Percentiles rank a stretch among this genome's conserved stretches.
Conservation (phyloP, 306 rosid species). For the Vigna hirtella region DNA sequence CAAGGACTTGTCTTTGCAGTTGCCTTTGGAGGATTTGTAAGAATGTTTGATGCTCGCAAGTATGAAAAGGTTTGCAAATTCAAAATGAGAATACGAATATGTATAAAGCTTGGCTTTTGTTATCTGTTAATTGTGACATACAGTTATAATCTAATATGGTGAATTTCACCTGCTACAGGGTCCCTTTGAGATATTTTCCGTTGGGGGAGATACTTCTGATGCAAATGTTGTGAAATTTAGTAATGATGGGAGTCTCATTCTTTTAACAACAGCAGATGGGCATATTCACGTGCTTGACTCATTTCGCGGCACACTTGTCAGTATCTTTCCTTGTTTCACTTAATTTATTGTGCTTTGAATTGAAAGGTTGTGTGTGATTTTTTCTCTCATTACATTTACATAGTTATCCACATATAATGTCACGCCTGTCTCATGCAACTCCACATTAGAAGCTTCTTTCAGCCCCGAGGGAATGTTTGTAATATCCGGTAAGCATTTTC, state of each 20-base stretch:
- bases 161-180: constrained; percentile 65
- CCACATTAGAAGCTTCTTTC: constrained; percentile 96
- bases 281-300: constrained; percentile 93
- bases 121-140: constrained; percentile 23
- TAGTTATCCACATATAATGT: constrained; percentile 86
- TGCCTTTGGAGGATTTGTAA: constrained; percentile 88
- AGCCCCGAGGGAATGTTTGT: constrained; percentile 98
- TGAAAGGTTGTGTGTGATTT: constrained; percentile 30
- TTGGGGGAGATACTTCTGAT: constrained; percentile 89
- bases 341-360: constrained; percentile 34
- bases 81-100: constrained; percentile 29
- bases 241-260: constrained; percentile 91
- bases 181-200: constrained; percentile 90
- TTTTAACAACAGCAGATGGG: constrained; percentile 84
- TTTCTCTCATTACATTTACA: constrained; percentile 30
- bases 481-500: constrained; percentile 66
- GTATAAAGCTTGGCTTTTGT: background rate
- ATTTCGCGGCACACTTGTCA: constrained; percentile 90
- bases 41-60: constrained; percentile 92
- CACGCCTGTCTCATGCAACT: constrained; percentile 72
- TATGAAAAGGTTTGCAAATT: constrained; percentile 77
- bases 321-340: constrained; percentile 42
- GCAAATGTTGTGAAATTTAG: constrained; percentile 96
- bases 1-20: constrained; percentile 91
- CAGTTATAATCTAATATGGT: constrained; percentile 38